phyloP scores from a whole-genome alignment of 768 basidiomycete genomes.

The Amanita rimosa region DNA sequence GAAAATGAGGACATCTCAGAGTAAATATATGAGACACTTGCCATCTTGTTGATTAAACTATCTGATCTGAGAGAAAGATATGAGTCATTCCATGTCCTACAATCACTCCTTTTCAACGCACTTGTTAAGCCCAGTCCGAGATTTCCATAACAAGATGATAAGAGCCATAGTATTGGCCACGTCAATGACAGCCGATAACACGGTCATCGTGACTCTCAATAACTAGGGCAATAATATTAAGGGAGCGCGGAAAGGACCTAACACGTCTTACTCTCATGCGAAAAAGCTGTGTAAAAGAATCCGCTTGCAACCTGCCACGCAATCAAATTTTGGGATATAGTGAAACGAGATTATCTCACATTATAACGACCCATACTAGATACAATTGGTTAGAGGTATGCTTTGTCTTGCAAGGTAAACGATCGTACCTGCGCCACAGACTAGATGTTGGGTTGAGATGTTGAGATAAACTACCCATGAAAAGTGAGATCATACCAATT shows the following conservation, averaged over 20 bases:
- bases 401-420: no score
- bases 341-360: not conserved
- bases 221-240: not conserved
- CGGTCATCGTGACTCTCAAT: not conserved
- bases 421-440: no score
- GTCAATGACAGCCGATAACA: not conserved
- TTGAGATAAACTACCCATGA: no score
- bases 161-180: not conserved
- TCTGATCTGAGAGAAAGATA: not conserved
- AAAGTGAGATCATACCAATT: not conserved
- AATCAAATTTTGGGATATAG: not conserved
- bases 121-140: not conserved
- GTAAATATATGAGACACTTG: not conserved
- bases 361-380: not conserved
- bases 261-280: not conserved
- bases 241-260: not conserved
- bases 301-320: not conserved
- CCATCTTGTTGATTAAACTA: not conserved
- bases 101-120: not conserved
- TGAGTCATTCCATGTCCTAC: not conserved
- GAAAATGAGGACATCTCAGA: no score
- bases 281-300: not conserved
- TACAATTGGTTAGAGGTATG: no score
- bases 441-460: no score
- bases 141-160: not conserved